Base-by-base conservation (phyloP, 176 grass and related monocot genomes). In the Carex myosuroides region DNA sequence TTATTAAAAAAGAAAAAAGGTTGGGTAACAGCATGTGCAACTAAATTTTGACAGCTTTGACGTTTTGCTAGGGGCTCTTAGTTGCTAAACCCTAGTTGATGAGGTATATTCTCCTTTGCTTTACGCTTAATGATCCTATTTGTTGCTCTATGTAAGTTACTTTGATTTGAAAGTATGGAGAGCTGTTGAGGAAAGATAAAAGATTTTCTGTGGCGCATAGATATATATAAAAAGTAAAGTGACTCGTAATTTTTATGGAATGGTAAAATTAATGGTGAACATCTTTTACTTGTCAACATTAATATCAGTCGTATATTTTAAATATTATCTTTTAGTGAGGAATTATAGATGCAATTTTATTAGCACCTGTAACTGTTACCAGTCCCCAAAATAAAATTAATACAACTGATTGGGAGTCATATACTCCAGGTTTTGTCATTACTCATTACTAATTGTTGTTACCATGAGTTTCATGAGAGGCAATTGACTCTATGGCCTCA, bases 1-100 rank as follows among this genome's bases (percentile, higher is more conserved):
- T 37, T 64, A 64, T 24, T 21, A 2, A 16, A 71, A 14, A 46
- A 50, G 8, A 8, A 44, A 69, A 21, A 82, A 48, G 56, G 22
- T 54, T 82, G 35, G 60, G 79, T 76, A 82, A 58, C 67, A 65
- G 68, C 86, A 83, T 87, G 80, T 77, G 86, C 86, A 61, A 80
- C 69, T 79, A 77, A 83, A 59, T 57, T 62, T 71, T 67, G 39
- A 64, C 70, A 64, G 67, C 42, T 83, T 87, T 87, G 68, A 82
- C 79, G 79, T 87, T 83, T 87, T 83, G 68, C 42, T 12, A 53
- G 13, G 37, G 86, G 21, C 37, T 83, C 68, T 76, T 83, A 75
- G 55, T 83, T 55, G 41, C 16, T 73, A 65, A 87, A 77, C 58
- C 21, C 56, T 83, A 64, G 32, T 87, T 62, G 68, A 33, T 14